Evolutionary conservation across 1,284 basidiomycete species (phyloP), one percentile per base, ranked within the genome.

Genomic region (Pisolithus thermaeus): DNA sequence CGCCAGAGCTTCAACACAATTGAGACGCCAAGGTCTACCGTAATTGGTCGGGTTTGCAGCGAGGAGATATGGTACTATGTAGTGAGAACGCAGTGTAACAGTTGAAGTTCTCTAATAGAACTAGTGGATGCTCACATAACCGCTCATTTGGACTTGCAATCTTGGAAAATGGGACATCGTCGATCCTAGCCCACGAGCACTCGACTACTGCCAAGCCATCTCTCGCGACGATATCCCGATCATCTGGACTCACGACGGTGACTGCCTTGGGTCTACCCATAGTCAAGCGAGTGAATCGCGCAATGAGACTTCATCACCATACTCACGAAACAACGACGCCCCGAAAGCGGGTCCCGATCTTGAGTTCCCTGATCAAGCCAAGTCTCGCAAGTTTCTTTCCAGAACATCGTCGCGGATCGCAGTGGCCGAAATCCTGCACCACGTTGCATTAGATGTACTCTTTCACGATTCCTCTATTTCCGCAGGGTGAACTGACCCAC

Each of bases 31-130:
- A 3, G 93, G 94, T 65, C 92, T 93, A 20, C 95, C 95, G 59
- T 97, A 97, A 68, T 97, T 97, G 30, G 92, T 91, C 0, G 92
- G 92, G 66, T 97, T 97, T 1, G 91, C 89, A 0, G 94, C 94
- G 46, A 97, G 71, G 30, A 97, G 79, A 67, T 95, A 97, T 0
- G 94, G 94, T 27, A 97, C 92, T 97, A 54, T 35, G 32, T 14
- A 35, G 4, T 35, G 32, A 35, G 14, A 35, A 43, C 42, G n/a
- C 22, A 12, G 11, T 18, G 28, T 14, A 22, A 41, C 8, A 42
- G 41, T 9, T 5, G 61, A 46, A 58, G 47, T 27, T 1, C 9
- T 22, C 20, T 41, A 30, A 23, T 20, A 20, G 1, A 20, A 32
- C 39, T 3, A 45, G 7, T 4, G 27, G 2, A 3, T 5, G 80